Evolutionary conservation across 169 alveolate species (phyloP).

Genomic region (Theileria luwenshuni): DNA sequence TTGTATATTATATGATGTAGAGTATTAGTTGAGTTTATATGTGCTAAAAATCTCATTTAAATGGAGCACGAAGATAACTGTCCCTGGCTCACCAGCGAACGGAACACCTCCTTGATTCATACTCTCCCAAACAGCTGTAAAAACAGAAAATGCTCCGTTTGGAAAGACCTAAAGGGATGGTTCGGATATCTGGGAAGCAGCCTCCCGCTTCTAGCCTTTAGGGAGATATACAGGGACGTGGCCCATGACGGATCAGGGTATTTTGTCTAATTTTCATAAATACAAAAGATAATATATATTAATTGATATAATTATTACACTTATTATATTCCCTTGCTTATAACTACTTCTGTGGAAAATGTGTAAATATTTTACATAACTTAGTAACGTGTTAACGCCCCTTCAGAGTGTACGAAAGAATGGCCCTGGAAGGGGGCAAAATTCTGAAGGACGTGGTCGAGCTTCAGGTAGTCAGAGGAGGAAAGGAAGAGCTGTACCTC

Average conservation of each 20-base stretch:
- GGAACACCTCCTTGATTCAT: slow-evolving; percentile 27
- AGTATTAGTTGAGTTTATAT: background rate
- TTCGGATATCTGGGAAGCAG: slow-evolving; percentile 60
- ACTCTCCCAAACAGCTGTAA: slow-evolving; percentile 57
- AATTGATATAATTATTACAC: background rate
- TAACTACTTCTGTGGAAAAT: background rate
- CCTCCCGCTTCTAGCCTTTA: slow-evolving; percentile 46
- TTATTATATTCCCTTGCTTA: background rate
- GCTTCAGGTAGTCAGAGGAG: slow-evolving; percentile 35
- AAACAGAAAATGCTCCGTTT: slow-evolving; percentile 64
- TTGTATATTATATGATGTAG: slow-evolving; percentile 1
- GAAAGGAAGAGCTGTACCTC: slow-evolving; percentile 38
- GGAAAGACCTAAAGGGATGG: slow-evolving; percentile 68
- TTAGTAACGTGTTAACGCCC: too few relatives aligned
- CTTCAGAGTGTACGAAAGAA: slow-evolving; percentile 61
- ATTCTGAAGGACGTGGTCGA: slow-evolving; percentile 48
- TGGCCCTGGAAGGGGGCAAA: slow-evolving; percentile 69
- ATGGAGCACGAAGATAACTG: slow-evolving; percentile 73
- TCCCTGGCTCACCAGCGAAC: slow-evolving; percentile 52
- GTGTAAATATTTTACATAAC: background rate
- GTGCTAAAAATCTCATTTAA: slow-evolving; percentile 20
- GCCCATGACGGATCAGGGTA: slow-evolving; percentile 72
- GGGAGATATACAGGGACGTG: slow-evolving; percentile 62
- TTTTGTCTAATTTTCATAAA: background rate
- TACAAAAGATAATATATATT: background rate